Base-by-base conservation (phyloP, 257 asterid species). In the Ehretia macrophylla region DNA sequence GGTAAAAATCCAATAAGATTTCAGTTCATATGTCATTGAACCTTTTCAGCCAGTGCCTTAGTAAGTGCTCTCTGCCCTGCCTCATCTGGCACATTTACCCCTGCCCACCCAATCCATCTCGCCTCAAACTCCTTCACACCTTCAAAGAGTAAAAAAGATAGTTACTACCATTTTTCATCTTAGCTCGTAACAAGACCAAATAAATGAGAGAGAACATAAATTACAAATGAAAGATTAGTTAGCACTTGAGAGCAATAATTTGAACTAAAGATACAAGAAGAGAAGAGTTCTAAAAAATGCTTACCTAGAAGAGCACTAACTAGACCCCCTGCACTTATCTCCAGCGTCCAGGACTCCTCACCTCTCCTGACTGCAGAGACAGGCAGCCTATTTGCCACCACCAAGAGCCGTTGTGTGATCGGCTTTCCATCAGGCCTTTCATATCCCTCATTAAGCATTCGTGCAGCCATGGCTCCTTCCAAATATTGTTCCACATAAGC, bases 101-200 rank as follows among this genome's bases (percentile, higher is more conserved):
- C 98, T 58, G 98, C 95, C 98, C 98, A 90, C 23, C 98, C 98
- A 21, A 90, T 87, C 98, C 98, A 90, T 67, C 84, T 80, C 54
- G 96, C 92, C 78, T 90, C 98, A 57, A 87, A 81, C 69, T 87
- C 94, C 60, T 82, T 83, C 66, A 90, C 72, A 63, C 98, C 98
- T 90, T 60, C 38, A 75, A 72, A 64, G 70, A 63, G 50, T 70
- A 32, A 55, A 50, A 18, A 53, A 72, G 54, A 55, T 58, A 48
- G 22, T 57, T 42, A 55, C 46, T 32, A 45, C 45, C 8, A 14
- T 45, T 39, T 37, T 17, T 38, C 49, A 8, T 45, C 44, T 38
- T 38, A 38, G 44, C 49, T 14, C 14, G n/a, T 4, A 46, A 16
- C 14, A 14, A 3, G 17, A 16, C 4, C 18, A 46, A 16, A 46